Base-by-base conservation (phyloP, 768 basidiomycete species). In the Mycena polygramma region DNA sequence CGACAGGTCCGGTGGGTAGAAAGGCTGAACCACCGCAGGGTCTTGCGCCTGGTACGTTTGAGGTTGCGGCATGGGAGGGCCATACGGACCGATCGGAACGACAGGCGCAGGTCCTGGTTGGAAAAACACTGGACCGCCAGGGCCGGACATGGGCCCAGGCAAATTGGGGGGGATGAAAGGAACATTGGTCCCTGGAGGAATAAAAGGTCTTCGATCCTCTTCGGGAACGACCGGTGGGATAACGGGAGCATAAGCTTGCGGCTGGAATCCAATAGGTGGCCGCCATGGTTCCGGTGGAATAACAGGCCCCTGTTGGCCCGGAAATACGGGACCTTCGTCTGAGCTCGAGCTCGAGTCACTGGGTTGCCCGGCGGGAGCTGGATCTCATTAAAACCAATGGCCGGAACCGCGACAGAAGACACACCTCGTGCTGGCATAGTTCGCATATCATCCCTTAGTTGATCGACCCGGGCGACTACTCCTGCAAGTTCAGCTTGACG, bases 401-500 rank as follows among this genome's bases (percentile, higher is more conserved):
- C 10, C 22, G 9, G 15, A 41, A 10, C 10, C 17, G 22, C 30
- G 53, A 36, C 15, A 57, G 22, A 57, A 60, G 60, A 59, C 35
- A 39, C 82, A 85, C 84, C 82, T 73, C 78, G 79, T 26, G 76
- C 70, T 43, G 80, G 80, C 61, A 85, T 75, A 51, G 79, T 78
- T 45, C 80, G 78, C 46, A 87, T 77, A 20, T 84, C 83, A 68
- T 82, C 73, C 58, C 85, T 79, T 11, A 91, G 70, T 52, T 87
- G 83, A 39, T 85, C 83, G 7, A 95, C 83, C 14, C 92, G 87
- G 20, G 88, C 89, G 51, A 88, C 83, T 10, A 96, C 88, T 11
- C 87, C 88, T 20, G 85, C 85, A 46, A 95, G 80, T 76, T 95
- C 94, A 6, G 87, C 84, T 70, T 94, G 94, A 26, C 94, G 90